Evolutionary conservation across 805 yeast genomes (phyloP).

Genomic region (Wickerhamiella shivajii): DNA sequence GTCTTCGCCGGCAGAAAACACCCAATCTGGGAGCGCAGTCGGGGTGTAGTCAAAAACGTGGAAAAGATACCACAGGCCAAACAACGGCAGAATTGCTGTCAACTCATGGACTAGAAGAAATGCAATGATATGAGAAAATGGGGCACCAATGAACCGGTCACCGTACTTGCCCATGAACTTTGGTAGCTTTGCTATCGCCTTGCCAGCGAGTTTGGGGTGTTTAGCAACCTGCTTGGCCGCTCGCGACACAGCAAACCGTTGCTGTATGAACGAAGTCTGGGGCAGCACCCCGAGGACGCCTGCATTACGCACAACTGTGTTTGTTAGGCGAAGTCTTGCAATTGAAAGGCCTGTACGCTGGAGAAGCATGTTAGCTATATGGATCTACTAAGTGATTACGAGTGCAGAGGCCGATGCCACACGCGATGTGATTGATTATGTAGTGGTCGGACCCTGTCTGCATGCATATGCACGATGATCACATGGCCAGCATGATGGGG

Average conservation of each 20-base stretch:
- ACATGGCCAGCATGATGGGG: too few species aligned
- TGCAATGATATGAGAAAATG: slow-evolving; percentile 45
- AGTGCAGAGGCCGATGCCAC: too few species aligned
- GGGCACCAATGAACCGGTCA: slow-evolving; percentile 36
- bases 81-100: slow-evolving; percentile 57
- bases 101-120: slow-evolving; percentile 60
- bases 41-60: slow-evolving; percentile 43
- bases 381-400: too few species aligned
- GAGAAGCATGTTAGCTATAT: too few species aligned
- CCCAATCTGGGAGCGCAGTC: slow-evolving; percentile 37
- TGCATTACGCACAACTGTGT: too few species aligned
- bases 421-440: too few species aligned
- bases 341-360: too few species aligned
- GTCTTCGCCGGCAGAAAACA: slow-evolving; percentile 43
- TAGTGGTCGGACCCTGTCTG: not conserved
- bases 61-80: slow-evolving; percentile 52
- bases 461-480: not conserved
- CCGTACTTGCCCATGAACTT: slow-evolving; percentile 37
- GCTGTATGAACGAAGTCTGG: too few species aligned
- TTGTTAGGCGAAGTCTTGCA: too few species aligned
- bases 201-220: slow-evolving; percentile 2
- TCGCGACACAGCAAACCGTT: slow-evolving; percentile 16
- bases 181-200: slow-evolving; percentile 30
- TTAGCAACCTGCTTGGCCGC: slow-evolving; percentile 19
- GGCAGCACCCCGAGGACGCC: too few species aligned